phyloP scores from a whole-genome alignment of 2,329 filamentous ascomycete genomes.

The Xylaria multiplex region DNA sequence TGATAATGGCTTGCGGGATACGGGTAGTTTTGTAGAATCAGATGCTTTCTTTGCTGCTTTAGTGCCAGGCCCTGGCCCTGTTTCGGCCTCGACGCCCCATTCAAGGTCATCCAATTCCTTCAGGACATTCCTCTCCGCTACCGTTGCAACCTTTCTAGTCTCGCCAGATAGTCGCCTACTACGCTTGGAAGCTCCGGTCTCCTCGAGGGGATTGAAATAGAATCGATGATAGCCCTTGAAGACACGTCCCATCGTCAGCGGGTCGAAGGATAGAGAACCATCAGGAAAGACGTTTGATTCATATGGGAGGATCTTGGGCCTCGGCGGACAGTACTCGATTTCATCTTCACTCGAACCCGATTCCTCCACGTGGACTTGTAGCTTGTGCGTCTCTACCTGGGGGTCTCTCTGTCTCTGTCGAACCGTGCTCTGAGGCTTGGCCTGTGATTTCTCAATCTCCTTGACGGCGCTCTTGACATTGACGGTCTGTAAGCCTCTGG shows the following conservation, averaged over 20 bases:
- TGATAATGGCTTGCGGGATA: slow-evolving; percentile 52
- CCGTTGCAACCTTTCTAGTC: slow-evolving; percentile 61
- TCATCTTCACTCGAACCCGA: slow-evolving; percentile 71
- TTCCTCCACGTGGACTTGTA: slow-evolving; percentile 69
- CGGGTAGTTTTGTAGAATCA: slow-evolving; percentile 30
- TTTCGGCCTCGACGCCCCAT: slow-evolving; percentile 67
- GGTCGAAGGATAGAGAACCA: slow-evolving; percentile 65
- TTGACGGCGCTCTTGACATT: slow-evolving; percentile 69
- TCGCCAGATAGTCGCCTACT: slow-evolving; percentile 69
- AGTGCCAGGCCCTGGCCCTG: slow-evolving; percentile 52
- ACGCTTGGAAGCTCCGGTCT: slow-evolving; percentile 70
- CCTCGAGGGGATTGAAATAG: slow-evolving; percentile 71
- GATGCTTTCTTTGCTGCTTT: slow-evolving; percentile 42
- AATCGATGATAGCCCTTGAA: slow-evolving; percentile 70
- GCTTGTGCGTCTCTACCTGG: slow-evolving; percentile 61
- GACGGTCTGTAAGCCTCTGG: slow-evolving; percentile 72
- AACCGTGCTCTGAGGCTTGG: slow-evolving; percentile 25
- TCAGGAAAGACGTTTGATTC: slow-evolving; percentile 75
- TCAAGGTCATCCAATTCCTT: slow-evolving; percentile 71
- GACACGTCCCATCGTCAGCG: slow-evolving; percentile 66
- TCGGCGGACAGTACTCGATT: slow-evolving; percentile 89
- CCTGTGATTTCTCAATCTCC: slow-evolving; percentile 59
- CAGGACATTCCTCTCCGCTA: slow-evolving; percentile 73
- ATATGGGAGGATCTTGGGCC: slow-evolving; percentile 71
- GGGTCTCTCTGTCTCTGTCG: slow-evolving; percentile 23